These are phyloP conservation scores for Candida namnaoensis DNA, from an alignment of 805 yeast species.

Conservation along the genomic window DNA sequence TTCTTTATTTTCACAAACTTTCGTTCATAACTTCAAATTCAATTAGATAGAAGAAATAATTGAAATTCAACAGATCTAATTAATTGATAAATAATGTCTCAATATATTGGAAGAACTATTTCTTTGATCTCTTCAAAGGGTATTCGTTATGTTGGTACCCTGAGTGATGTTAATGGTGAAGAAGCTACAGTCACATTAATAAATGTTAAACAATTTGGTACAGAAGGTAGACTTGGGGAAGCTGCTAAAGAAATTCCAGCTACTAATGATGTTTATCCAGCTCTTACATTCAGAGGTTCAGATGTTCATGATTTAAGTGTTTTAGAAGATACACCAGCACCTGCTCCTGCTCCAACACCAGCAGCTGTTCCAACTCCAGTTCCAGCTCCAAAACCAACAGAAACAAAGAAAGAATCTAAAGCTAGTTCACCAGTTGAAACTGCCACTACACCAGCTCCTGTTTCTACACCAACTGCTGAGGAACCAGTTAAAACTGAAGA, in stretches of 20 bases:
- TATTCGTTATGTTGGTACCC: conserved; percentile 80
- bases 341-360: conserved; percentile 5
- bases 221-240: conserved; percentile 80
- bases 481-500: not conserved
- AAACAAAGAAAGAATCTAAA: conserved; percentile 5
- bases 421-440: no score
- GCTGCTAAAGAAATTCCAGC: conserved; percentile 66
- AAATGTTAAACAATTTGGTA: conserved; percentile 77
- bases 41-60: no score
- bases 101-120: conserved; percentile 85
- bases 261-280: conserved; percentile 58
- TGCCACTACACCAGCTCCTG: no score
- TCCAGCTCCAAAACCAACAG: conserved; percentile 3
- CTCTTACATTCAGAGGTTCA: conserved; percentile 80
- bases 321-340: conserved; percentile 42
- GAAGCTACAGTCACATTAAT: conserved; percentile 82
- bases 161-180: conserved; percentile 82
- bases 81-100: conserved; percentile 51
- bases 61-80: no score
- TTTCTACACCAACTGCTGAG: no score
- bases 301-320: conserved; percentile 88
- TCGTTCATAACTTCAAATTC: no score
- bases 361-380: conserved; percentile 5
- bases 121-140: conserved; percentile 73
- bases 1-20: no score